These are phyloP conservation scores for Vicia sativa DNA, from an alignment of 306 rosid species.

Conservation along the genomic window DNA sequence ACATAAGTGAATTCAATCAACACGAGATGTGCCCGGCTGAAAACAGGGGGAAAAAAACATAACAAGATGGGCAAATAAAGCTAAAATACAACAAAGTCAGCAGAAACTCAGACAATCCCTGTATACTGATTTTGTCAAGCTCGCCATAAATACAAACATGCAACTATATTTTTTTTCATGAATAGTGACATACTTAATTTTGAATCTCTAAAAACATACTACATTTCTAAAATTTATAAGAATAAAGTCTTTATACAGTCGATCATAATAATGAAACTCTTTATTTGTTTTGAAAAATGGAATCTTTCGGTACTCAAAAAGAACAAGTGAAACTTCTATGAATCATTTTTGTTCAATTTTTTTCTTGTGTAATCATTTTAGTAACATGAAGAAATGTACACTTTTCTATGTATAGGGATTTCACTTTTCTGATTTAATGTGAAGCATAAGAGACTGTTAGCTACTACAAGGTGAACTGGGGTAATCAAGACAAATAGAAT, in stretches of 20 bases:
- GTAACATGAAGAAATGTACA: conserved; percentile 1
- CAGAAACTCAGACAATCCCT: no score
- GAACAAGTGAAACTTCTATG: not conserved
- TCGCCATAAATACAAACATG: no score
- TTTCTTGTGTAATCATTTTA: not conserved
- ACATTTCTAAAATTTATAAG: not conserved
- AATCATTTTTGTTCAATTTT: not conserved
- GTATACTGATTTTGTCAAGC: no score
- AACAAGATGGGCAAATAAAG: no score
- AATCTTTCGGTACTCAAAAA: not conserved
- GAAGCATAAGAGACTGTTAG: not conserved
- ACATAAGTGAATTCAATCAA: no score
- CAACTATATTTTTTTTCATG: no score
- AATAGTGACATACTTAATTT: no score
- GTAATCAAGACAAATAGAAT: conserved; percentile 33
- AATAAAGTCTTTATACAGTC: not conserved
- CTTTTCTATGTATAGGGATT: conserved; percentile 4
- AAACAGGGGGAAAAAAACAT: no score
- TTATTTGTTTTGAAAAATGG: not conserved
- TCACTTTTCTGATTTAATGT: not conserved
- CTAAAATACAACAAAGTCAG: no score
- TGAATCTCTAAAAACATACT: no score
- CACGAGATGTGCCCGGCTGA: no score
- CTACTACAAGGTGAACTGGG: not conserved
- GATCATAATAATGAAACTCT: not conserved